A percentile compares a stretch with the other conserved stretches of the same genome.
Evolutionary conservation across 2,329 filamentous ascomycete species (phyloP).

Genomic region (Aspergillus sp.): DNA sequence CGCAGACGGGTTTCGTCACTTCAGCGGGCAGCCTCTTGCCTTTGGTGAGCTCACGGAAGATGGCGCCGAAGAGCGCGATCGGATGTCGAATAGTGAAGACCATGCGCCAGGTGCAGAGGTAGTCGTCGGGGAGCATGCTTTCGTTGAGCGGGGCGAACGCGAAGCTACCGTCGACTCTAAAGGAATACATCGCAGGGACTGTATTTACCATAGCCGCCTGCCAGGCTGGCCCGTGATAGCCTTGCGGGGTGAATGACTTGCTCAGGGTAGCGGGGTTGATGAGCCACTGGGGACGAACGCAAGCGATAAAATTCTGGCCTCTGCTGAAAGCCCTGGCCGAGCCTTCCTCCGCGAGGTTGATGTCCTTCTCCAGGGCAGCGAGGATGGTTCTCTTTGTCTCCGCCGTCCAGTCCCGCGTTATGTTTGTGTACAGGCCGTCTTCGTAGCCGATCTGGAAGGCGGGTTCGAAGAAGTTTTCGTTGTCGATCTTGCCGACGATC

Average conservation of each 20-base stretch:
- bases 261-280: neutral
- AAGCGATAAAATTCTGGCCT: neutral
- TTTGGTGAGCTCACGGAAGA: neutral
- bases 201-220: neutral
- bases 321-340: neutral
- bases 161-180: neutral
- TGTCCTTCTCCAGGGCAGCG: neutral
- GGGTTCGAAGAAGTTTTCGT: neutral
- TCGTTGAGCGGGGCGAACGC: neutral
- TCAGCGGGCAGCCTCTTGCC: neutral
- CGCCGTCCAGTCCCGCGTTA: neutral
- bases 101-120: neutral
- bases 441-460: neutral
- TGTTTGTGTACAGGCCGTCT: neutral
- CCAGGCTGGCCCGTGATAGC: neutral
- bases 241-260: neutral
- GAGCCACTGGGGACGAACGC: neutral
- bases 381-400: neutral
- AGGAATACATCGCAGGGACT: neutral
- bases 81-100: neutral
- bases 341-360: neutral
- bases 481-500: neutral
- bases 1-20: neutral
- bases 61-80: neutral
- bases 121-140: neutral